A percentile compares a stretch with the other conserved stretches of the same genome.
Evolutionary conservation across 2,329 filamentous ascomycete species (phyloP).

Genomic region (Scorias spongiosa): DNA sequence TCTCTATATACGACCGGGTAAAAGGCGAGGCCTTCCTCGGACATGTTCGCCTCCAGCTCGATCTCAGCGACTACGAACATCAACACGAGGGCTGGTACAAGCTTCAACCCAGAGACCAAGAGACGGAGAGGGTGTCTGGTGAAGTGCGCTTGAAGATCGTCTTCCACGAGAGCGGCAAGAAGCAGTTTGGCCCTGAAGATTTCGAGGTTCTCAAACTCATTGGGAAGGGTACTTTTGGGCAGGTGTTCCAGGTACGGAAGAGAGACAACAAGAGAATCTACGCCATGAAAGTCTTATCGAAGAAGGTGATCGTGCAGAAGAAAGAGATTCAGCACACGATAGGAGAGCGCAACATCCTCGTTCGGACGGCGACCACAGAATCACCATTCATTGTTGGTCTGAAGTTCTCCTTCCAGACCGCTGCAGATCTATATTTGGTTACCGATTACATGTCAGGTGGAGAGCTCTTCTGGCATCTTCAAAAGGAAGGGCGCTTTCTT

Average conservation of each 20-base stretch:
- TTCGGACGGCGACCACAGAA: conserved; percentile 86
- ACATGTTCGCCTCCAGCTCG: conserved; percentile 67
- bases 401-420: conserved; percentile 97
- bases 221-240: conserved; percentile 94
- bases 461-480: conserved; percentile 95
- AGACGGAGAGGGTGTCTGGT: conserved; percentile 61
- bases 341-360: conserved; percentile 90
- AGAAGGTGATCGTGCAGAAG: conserved; percentile 99
- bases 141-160: conserved; percentile 78
- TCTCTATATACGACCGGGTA: conserved; percentile 82
- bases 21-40: conserved; percentile 83
- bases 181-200: conserved; percentile 83
- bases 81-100: conserved; percentile 75
- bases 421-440: conserved; percentile 91
- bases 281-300: conserved; percentile 97
- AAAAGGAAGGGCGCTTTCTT: conserved; percentile 91
- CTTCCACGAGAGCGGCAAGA: conserved; percentile 79
- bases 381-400: conserved; percentile 96
- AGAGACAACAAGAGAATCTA: conserved; percentile 93
- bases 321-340: conserved; percentile 97
- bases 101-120: conserved; percentile 63
- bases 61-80: conserved; percentile 51
- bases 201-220: conserved; percentile 94
- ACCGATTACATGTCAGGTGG: conserved; percentile 99
- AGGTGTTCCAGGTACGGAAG: conserved; percentile 97